A percentile compares a stretch with the other conserved stretches of the same genome.
phyloP scores from a whole-genome alignment of 371 early-diverging fungal species.

The Mucor racemosus region DNA sequence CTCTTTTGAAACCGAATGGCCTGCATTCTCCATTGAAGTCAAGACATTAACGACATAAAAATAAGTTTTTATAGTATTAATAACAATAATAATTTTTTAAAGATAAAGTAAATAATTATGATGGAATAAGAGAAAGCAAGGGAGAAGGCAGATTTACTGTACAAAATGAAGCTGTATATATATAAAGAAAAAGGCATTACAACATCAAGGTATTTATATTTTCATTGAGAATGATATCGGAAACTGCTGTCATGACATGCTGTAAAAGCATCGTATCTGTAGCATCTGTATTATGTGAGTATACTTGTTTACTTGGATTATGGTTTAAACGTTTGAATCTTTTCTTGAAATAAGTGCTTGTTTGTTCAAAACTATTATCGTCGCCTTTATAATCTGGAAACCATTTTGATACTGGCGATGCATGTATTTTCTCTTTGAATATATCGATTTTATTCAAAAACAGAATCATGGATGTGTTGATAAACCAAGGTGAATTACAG shows the following conservation, averaged over 20 bases:
- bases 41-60: background rate
- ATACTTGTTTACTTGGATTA: slow-evolving; percentile 55
- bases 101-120: too few species aligned
- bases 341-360: slow-evolving; percentile 38
- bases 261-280: slow-evolving; percentile 63
- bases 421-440: slow-evolving; percentile 70
- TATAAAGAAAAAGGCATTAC: background rate
- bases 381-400: slow-evolving; percentile 83
- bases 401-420: slow-evolving; percentile 75
- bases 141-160: background rate
- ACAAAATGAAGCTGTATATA: background rate
- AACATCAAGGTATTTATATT: slow-evolving; percentile 38
- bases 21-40: background rate
- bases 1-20: background rate
- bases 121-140: too few species aligned
- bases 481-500: slow-evolving; percentile 75
- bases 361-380: slow-evolving; percentile 27
- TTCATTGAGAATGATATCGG: slow-evolving; percentile 59
- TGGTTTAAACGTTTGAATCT: slow-evolving; percentile 44
- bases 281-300: slow-evolving; percentile 64
- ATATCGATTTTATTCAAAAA: slow-evolving; percentile 87
- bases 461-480: slow-evolving; percentile 77
- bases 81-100: background rate
- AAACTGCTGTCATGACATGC: slow-evolving; percentile 63
- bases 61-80: background rate